Percentiles rank a stretch among this genome's conserved stretches.
These are phyloP conservation scores for Pleomassaria siparia DNA, from an alignment of 2,329 filamentous ascomycete genomes.

Conservation along the genomic window DNA sequence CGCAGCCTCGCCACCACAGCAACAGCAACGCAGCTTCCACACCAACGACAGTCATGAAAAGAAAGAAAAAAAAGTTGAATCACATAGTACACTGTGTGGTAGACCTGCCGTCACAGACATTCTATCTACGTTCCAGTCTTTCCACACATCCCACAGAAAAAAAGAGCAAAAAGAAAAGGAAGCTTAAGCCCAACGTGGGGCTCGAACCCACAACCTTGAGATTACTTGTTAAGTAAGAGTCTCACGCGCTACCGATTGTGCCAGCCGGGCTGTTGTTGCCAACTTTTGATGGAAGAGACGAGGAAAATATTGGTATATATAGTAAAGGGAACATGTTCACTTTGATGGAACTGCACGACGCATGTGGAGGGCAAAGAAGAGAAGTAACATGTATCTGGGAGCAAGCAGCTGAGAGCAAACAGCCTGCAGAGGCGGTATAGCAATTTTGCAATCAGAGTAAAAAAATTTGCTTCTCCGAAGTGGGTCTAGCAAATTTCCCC, in stretches of 20 bases:
- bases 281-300: neutral
- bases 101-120: too few relatives aligned
- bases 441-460: neutral
- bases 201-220: constrained; percentile 12
- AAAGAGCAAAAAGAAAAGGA: neutral
- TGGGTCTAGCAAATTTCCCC: neutral
- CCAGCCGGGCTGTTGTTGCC: constrained; percentile 5
- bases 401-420: neutral
- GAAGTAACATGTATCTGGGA: too few relatives aligned
- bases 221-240: constrained; percentile 7
- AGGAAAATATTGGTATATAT: neutral
- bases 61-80: too few relatives aligned
- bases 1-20: too few relatives aligned
- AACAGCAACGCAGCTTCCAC: too few relatives aligned
- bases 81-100: too few relatives aligned
- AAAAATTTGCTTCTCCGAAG: too few relatives aligned
- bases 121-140: too few relatives aligned
- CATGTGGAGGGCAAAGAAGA: too few relatives aligned
- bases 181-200: constrained; percentile 3
- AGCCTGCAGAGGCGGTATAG: neutral
- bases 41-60: too few relatives aligned
- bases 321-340: neutral
- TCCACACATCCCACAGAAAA: neutral
- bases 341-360: too few relatives aligned
- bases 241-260: constrained; percentile 11